Percentiles rank a stretch among this genome's conserved stretches.
These are phyloP conservation scores for Coniferiporia sulphurascens DNA, from an alignment of 1,284 basidiomycete species.

Conservation along the genomic window DNA sequence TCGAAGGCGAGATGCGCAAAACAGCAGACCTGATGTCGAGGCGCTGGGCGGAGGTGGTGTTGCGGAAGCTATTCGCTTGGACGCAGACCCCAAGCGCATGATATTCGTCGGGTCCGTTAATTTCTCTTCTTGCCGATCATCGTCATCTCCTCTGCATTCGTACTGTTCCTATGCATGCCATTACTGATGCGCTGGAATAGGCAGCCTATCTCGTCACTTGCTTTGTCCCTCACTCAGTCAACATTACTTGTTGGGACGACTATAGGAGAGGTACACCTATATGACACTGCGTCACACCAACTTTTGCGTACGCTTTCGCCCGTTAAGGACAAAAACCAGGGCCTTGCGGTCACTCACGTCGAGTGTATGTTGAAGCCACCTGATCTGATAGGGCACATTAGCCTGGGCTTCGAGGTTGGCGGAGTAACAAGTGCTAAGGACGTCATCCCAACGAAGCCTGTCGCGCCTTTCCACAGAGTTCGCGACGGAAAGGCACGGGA, in stretches of 20 bases:
- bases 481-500: slow-evolving; percentile 61
- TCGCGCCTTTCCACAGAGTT: slow-evolving; percentile 68
- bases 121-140: slow-evolving; percentile 10
- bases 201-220: slow-evolving; percentile 63
- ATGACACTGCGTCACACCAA: slow-evolving; percentile 89
- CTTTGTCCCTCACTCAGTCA: slow-evolving; percentile 71
- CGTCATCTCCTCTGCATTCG: background rate
- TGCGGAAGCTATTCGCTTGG: slow-evolving; percentile 62
- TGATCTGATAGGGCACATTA: slow-evolving; percentile 77
- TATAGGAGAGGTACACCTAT: slow-evolving; percentile 72
- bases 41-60: slow-evolving; percentile 74
- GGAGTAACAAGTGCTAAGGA: slow-evolving; percentile 47
- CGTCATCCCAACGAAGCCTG: slow-evolving; percentile 56
- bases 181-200: slow-evolving; percentile 31
- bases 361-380: slow-evolving; percentile 75
- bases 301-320: slow-evolving; percentile 74
- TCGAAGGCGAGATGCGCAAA: slow-evolving; percentile 49
- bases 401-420: slow-evolving; percentile 44
- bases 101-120: slow-evolving; percentile 55
- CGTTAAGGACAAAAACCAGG: slow-evolving; percentile 46
- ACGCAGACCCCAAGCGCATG: slow-evolving; percentile 47
- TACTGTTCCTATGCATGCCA: slow-evolving; percentile 5
- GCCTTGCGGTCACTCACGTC: slow-evolving; percentile 68
- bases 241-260: slow-evolving; percentile 73
- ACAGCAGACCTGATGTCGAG: slow-evolving; percentile 46